Evolutionary conservation across 495 filamentous ascomycete genomes (phyloP).

Genomic region (Penicillium goetzii): DNA sequence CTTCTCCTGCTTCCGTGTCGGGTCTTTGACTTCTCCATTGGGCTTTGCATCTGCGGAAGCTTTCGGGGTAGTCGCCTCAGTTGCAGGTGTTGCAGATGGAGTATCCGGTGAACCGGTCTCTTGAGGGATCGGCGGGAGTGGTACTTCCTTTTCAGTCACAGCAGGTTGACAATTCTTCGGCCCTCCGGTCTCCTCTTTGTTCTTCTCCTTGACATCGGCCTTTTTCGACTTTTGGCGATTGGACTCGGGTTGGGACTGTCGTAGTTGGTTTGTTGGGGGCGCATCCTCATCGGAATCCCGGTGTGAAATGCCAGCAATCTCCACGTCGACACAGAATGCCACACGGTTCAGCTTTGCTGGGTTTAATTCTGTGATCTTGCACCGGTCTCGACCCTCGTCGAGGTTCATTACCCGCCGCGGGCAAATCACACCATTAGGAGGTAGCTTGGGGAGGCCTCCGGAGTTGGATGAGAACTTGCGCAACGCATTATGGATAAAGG

Average conservation of each 20-base stretch:
- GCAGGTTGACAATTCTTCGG: constrained; percentile 64
- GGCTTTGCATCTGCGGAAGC: constrained; percentile 34
- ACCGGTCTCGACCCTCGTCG: constrained; percentile 76
- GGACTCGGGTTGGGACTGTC: constrained; percentile 31
- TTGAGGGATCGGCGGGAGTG: constrained; percentile 5
- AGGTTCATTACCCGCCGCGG: constrained; percentile 83
- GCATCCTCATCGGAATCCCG: constrained; percentile 47
- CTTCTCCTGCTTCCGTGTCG: constrained; percentile 79
- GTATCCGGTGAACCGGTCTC: constrained; percentile 3
- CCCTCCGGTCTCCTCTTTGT: constrained; percentile 69
- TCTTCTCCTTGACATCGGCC: constrained; percentile 60
- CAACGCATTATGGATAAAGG: constrained; percentile 80
- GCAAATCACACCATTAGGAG: constrained; percentile 59
- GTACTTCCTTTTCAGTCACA: constrained; percentile 60
- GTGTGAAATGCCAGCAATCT: constrained; percentile 76
- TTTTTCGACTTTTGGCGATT: constrained; percentile 57
- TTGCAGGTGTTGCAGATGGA: constrained; percentile 8
- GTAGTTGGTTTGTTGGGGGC: constrained; percentile 35
- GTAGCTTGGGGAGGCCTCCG: constrained; percentile 52
- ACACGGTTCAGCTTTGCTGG: constrained; percentile 81
- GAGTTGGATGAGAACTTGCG: constrained; percentile 76
- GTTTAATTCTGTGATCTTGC: constrained; percentile 76
- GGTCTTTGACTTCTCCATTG: constrained; percentile 51
- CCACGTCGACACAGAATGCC: constrained; percentile 95
- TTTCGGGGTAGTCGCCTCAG: constrained; percentile 5